Evolutionary conservation across 1,139 yeast species (phyloP).

Genomic region (Kluyveromyces marxianus): DNA sequence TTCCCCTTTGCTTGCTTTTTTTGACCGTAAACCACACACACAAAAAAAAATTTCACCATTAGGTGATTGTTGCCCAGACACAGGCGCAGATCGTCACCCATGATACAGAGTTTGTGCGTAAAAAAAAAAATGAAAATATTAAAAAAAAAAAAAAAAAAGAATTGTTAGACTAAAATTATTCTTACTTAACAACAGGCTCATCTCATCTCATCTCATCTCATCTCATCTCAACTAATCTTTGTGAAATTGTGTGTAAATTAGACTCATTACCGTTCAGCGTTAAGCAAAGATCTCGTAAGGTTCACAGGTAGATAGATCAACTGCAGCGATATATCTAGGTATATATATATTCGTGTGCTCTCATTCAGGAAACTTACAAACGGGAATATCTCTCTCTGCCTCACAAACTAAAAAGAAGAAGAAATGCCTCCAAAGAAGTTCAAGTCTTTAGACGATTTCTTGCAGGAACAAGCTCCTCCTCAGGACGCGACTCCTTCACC

Average conservation of each 20-base stretch:
- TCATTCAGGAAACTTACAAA: too few relatives aligned
- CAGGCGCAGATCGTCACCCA: neutral
- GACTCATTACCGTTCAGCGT: too few relatives aligned
- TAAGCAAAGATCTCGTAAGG: neutral
- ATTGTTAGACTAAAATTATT: neutral
- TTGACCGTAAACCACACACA: neutral
- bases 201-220: conserved; percentile 12
- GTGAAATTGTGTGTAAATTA: too few relatives aligned
- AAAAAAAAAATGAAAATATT: neutral
- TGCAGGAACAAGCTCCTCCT: conserved; percentile 27
- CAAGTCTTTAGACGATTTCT: conserved; percentile 23
- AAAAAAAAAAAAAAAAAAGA: neutral
- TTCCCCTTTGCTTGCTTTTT: too few relatives aligned
- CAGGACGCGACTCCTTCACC: conserved; percentile 27
- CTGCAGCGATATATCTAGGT: too few relatives aligned
- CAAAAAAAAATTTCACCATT: too few relatives aligned
- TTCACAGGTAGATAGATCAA: too few relatives aligned
- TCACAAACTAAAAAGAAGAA: neutral
- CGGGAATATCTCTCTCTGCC: too few relatives aligned
- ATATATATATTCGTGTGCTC: neutral
- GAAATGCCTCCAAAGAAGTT: conserved; percentile 32
- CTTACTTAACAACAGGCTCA: conserved; percentile 3
- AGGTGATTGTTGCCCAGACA: too few relatives aligned
- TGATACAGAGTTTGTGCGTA: neutral
- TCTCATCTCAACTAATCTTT: too few relatives aligned